A percentile compares a stretch with the other conserved stretches of the same genome.
Evolutionary conservation across 148 eudicot genomes (phyloP).

Genomic region (Euryodendron excelsum): DNA sequence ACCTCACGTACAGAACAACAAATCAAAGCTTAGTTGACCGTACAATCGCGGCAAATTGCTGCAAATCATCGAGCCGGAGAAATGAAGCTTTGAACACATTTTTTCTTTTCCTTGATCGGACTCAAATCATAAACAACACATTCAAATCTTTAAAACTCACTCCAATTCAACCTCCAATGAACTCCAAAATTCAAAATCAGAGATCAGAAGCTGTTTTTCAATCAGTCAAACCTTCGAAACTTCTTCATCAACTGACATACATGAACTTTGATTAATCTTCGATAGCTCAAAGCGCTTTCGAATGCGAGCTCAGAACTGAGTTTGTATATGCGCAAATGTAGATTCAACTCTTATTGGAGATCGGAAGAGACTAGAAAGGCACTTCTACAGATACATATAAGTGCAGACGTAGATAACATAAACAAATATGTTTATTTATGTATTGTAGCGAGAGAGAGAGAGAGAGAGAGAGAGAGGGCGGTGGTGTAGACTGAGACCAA

Average conservation of each 20-base stretch:
- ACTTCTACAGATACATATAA: neutral
- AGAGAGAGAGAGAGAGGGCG: constrained; percentile 3
- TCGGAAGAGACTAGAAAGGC: neutral
- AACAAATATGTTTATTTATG: neutral
- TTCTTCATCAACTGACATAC: no score
- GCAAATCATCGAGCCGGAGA: neutral
- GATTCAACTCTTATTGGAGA: constrained; percentile 4
- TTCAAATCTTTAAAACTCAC: neutral
- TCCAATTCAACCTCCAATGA: neutral
- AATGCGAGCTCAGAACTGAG: neutral
- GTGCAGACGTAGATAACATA: constrained; percentile 4
- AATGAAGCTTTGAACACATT: neutral
- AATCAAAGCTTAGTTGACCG: neutral
- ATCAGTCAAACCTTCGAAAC: no score
- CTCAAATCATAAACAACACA: neutral
- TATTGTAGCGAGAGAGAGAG: neutral
- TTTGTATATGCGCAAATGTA: neutral
- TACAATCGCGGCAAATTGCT: neutral
- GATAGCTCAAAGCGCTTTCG: neutral
- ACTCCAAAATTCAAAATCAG: no score
- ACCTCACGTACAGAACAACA: neutral
- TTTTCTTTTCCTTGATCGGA: no score
- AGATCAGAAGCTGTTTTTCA: neutral
- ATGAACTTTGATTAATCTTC: neutral
- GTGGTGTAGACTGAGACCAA: no score